Base-by-base conservation (phyloP, 306 rosid species). In the Prunus kanzakura region DNA sequence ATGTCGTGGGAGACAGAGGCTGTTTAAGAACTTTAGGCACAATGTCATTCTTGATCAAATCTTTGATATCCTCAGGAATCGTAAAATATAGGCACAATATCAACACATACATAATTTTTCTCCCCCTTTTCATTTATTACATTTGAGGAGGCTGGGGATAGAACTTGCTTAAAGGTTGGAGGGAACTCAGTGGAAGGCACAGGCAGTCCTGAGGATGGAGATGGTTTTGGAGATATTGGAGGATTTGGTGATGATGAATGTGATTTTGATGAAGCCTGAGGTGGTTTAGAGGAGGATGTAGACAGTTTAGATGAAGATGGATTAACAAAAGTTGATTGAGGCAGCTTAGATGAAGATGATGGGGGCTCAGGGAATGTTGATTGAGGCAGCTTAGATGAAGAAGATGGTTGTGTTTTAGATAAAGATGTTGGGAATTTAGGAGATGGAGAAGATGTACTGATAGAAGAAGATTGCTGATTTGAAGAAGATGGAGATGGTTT, bases 11-110 rank as follows among this genome's bases (percentile, higher is more conserved):
- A 47, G 85, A 83, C 72, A 81, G 45, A 38, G 73, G 82, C 41
- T 69, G 41, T 4, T 47, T 71, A 14, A 83, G 58, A 68, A 83
- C 74, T 45, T 57, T 22, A 10, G 85, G 85, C 35, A 58, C 80
- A 15, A 71, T 86, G 29, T 72, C 85, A 4, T 51, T 67, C 79
- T 86, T 69, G 63, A 86, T 80, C 75, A 75, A 73, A 47, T 46
- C 79, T 41, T 79, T 60, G 14, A 83, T 43, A 76, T 69, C 72
- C 43, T 78, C 61, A 13, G 84, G 87, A 78, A 86, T 78, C 2
- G 63, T 16, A 72, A 71, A 71, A 81, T 27, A 83, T 9, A 13
- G 72, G 73, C 46, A 72, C 68, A 11, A 71, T 54, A 13, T 69
- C 78, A 58, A 78, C 35, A 50, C 68, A 10, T 8, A 50, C 41